phyloP scores from a whole-genome alignment of 495 filamentous ascomycete species.

The Cercophora scortea region DNA sequence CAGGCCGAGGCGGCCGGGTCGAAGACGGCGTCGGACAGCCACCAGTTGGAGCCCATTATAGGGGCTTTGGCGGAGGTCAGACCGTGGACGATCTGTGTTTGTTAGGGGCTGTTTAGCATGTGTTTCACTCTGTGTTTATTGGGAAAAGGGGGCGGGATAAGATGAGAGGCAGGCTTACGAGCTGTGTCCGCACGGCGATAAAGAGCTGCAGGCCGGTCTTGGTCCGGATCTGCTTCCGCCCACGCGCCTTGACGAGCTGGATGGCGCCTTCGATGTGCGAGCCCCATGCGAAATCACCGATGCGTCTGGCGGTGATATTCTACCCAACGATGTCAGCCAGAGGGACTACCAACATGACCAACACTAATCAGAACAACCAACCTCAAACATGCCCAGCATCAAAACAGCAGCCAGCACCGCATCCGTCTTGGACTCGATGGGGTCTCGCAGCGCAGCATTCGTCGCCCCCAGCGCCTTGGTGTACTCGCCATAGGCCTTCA shows the following conservation, averaged over 20 bases:
- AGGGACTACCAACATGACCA: neutral
- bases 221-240: constrained; percentile 41
- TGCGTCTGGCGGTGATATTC: constrained; percentile 40
- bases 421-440: constrained; percentile 33
- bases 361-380: constrained; percentile 17
- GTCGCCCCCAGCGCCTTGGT: constrained; percentile 45
- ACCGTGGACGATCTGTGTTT: constrained; percentile 32
- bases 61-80: constrained; percentile 37
- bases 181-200: constrained; percentile 42
- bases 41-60: constrained; percentile 43
- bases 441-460: constrained; percentile 44
- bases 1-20: constrained; percentile 31
- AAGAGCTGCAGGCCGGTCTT: constrained; percentile 42
- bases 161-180: constrained; percentile 26
- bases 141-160: neutral
- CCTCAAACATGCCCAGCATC: constrained; percentile 58
- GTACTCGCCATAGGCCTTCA: constrained; percentile 35
- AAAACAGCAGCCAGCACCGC: constrained; percentile 55
- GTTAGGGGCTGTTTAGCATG: constrained; percentile 3
- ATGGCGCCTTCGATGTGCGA: constrained; percentile 48
- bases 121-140: neutral
- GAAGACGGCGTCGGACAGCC: constrained; percentile 34
- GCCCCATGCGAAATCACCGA: constrained; percentile 41
- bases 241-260: constrained; percentile 44
- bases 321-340: constrained; percentile 19